Percentiles rank a stretch among this genome's conserved stretches.
phyloP scores from a whole-genome alignment of 2,329 filamentous ascomycete genomes.

The Scytalidium lignicola region DNA sequence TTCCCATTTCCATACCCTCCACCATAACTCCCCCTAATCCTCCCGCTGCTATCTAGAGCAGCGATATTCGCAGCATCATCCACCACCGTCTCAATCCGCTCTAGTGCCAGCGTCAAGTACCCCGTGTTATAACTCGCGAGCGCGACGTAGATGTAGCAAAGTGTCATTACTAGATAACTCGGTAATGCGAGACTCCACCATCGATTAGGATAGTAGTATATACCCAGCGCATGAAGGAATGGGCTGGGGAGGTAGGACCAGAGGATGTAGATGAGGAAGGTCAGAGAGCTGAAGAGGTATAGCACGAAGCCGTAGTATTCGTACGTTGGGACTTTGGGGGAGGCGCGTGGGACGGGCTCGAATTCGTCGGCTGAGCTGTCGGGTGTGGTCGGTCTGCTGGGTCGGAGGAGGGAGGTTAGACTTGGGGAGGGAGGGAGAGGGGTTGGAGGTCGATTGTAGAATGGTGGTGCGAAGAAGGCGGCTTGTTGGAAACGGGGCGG shows the following conservation, averaged over 20 bases:
- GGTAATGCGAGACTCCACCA: constrained; percentile 97
- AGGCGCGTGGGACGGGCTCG: constrained; percentile 71
- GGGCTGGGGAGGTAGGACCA: constrained; percentile 84
- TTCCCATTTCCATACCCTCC: constrained; percentile 28
- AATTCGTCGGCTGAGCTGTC: constrained; percentile 87
- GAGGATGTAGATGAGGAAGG: constrained; percentile 68
- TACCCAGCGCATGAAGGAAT: constrained; percentile 86
- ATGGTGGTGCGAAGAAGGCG: constrained; percentile 67
- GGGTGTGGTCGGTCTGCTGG: constrained; percentile 87
- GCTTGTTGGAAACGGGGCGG: constrained; percentile 35
- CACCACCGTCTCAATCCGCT: constrained; percentile 80
- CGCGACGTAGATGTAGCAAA: constrained; percentile 92
- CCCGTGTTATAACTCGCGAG: constrained; percentile 87
- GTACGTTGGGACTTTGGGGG: constrained; percentile 95
- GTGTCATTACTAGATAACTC: constrained; percentile 78
- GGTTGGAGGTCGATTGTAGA: constrained; percentile 95
- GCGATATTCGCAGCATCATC: constrained; percentile 87
- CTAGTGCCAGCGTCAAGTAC: constrained; percentile 76
- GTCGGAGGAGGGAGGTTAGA: constrained; percentile 83
- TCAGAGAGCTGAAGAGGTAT: constrained; percentile 80
- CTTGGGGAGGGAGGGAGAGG: constrained; percentile 90
- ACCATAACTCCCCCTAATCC: constrained; percentile 32
- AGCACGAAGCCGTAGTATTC: constrained; percentile 99
- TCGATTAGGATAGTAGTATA: constrained; percentile 93
- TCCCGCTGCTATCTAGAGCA: constrained; percentile 68